phyloP scores from a whole-genome alignment of 805 yeast genomes.

The Saccharomycopsis olivae region DNA sequence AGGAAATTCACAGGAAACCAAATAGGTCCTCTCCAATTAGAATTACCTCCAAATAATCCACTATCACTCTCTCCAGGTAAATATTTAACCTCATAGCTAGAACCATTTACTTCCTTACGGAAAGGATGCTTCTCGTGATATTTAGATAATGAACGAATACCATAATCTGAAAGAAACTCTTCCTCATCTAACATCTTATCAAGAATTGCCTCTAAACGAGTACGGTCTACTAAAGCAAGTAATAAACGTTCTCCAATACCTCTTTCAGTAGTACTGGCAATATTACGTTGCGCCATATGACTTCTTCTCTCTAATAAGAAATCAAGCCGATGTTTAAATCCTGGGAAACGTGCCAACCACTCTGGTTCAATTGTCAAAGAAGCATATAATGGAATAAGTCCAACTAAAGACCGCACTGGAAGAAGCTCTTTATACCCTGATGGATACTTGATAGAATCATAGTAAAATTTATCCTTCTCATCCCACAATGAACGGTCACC shows the following conservation, averaged over 20 bases:
- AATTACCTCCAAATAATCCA: constrained; percentile 92
- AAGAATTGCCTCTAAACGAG: constrained; percentile 64
- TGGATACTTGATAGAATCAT: constrained; percentile 85
- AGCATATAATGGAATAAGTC: constrained; percentile 85
- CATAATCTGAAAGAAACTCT: constrained; percentile 76
- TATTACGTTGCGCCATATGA: constrained; percentile 65
- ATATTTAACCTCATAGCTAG: constrained; percentile 57
- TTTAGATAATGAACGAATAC: constrained; percentile 81
- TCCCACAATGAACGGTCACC: constrained; percentile 71
- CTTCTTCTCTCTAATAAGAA: constrained; percentile 73
- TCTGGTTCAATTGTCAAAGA: constrained; percentile 82
- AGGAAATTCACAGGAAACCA: constrained; percentile 92
- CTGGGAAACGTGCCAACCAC: constrained; percentile 63
- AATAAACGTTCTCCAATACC: constrained; percentile 79
- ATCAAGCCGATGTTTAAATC: constrained; percentile 68
- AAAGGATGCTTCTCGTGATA: constrained; percentile 79
- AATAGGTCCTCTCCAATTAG: constrained; percentile 96
- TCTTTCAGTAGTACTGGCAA: constrained; percentile 69
- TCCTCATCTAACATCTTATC: constrained; percentile 75
- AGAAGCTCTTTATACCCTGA: constrained; percentile 52
- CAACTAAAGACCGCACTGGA: constrained; percentile 84
- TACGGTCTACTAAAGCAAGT: constrained; percentile 71
- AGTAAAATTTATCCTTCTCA: constrained; percentile 78
- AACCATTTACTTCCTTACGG: constrained; percentile 73
- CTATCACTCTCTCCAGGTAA: constrained; percentile 86